These are phyloP conservation scores for Calocybe gambosa DNA, from an alignment of 1,284 basidiomycete species.

Conservation along the genomic window DNA sequence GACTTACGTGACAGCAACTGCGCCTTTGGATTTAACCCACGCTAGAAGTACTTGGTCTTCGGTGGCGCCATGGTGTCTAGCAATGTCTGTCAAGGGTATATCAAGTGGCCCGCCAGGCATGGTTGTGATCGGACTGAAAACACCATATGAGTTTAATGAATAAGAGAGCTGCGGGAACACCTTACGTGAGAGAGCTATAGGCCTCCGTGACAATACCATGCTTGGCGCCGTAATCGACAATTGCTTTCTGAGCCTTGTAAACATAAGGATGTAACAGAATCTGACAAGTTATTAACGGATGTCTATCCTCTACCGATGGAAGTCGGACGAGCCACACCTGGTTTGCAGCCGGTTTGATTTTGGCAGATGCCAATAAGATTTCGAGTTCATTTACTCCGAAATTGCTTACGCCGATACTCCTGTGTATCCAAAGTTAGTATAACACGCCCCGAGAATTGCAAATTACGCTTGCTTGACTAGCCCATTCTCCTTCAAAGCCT, in stretches of 20 bases:
- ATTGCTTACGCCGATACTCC: slow-evolving; percentile 76
- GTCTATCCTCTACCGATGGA: neutral
- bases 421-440: slow-evolving; percentile 19
- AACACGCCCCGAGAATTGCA: neutral
- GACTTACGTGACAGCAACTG: slow-evolving; percentile 58
- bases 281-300: slow-evolving; percentile 26
- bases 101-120: slow-evolving; percentile 65
- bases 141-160: neutral
- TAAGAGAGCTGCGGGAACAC: neutral
- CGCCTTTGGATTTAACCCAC: slow-evolving; percentile 63
- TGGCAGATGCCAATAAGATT: slow-evolving; percentile 47
- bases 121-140: slow-evolving; percentile 52
- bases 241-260: slow-evolving; percentile 45
- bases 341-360: slow-evolving; percentile 63
- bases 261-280: slow-evolving; percentile 69
- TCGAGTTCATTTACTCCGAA: slow-evolving; percentile 53
- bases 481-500: slow-evolving; percentile 50
- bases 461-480: slow-evolving; percentile 53
- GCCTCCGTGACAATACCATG: slow-evolving; percentile 65
- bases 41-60: slow-evolving; percentile 65
- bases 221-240: slow-evolving; percentile 50
- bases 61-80: slow-evolving; percentile 47
- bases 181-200: slow-evolving; percentile 58
- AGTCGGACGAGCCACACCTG: slow-evolving; percentile 37
- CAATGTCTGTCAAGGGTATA: slow-evolving; percentile 50